phyloP scores from a whole-genome alignment of 192 early-diverging fungal species.

The Kappamyces sp. region DNA sequence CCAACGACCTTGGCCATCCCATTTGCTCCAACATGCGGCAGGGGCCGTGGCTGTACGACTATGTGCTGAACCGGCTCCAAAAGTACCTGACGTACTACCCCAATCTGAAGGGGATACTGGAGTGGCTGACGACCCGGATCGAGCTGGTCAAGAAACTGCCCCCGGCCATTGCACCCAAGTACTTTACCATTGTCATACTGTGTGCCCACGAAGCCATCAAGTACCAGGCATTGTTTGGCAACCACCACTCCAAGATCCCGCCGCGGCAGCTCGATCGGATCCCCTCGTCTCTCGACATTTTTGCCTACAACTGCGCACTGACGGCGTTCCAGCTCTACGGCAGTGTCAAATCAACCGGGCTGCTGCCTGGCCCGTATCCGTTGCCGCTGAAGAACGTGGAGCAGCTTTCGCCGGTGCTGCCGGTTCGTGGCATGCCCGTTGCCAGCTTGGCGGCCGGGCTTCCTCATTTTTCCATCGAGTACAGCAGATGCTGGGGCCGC shows the following conservation, averaged over 20 bases:
- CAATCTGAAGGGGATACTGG: conserved; percentile 35
- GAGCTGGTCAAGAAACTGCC: conserved; percentile 64
- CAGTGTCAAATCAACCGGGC: conserved; percentile 71
- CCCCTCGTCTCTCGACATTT: conserved; percentile 40
- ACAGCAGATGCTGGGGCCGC: conserved; percentile 98
- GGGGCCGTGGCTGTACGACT: conserved; percentile 91
- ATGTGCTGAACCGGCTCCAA: conserved; percentile 66
- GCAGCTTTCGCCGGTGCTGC: conserved; percentile 31
- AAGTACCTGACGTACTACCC: conserved; percentile 41
- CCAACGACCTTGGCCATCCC: conserved; percentile 90
- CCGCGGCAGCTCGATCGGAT: conserved; percentile 13
- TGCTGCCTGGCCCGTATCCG: conserved; percentile 57
- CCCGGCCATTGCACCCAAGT: conserved; percentile 85
- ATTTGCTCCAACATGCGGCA: conserved; percentile 83
- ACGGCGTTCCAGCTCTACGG: conserved; percentile 83
- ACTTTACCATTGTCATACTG: conserved; percentile 80
- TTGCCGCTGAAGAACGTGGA: conserved; percentile 1
- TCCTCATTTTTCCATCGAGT: conserved; percentile 84
- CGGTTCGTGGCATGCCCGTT: neutral
- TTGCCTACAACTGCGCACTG: conserved; percentile 68
- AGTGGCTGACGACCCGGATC: conserved; percentile 78
- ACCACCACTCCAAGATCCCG: conserved; percentile 3
- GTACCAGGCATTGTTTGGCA: conserved; percentile 49
- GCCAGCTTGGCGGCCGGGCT: conserved; percentile 85
- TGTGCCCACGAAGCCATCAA: conserved; percentile 71